Conservation (phyloP, 345 rosid genomes). For the Draba incana region DNA sequence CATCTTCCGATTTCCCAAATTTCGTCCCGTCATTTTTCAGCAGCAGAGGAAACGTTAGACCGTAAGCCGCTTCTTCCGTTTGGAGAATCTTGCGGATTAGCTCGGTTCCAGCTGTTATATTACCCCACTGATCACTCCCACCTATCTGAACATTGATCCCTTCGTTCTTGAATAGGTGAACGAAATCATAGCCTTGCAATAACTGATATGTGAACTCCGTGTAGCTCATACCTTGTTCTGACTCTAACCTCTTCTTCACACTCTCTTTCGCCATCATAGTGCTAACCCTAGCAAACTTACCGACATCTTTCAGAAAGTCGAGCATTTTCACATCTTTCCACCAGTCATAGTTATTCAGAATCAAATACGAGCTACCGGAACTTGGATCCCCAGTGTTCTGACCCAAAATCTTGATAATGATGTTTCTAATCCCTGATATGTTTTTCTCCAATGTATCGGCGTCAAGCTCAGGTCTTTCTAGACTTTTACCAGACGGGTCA, state of each 20-base stretch:
- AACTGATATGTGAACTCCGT: conserved; percentile 94
- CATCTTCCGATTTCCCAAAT: conserved; percentile 97
- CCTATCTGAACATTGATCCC: conserved; percentile 91
- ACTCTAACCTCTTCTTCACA: conserved; percentile 88
- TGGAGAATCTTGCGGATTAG: conserved; percentile 78
- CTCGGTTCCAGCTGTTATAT: conserved; percentile 92
- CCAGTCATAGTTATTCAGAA: conserved; percentile 92
- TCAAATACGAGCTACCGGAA: conserved; percentile 41
- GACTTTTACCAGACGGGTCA: conserved; percentile 93
- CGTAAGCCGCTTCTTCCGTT: conserved; percentile 70
- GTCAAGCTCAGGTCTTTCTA: conserved; percentile 91
- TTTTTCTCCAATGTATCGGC: conserved; percentile 57
- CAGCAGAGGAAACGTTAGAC: conserved; percentile 87
- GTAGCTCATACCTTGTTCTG: conserved; percentile 95
- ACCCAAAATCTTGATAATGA: conserved; percentile 52
- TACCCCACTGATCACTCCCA: conserved; percentile 99
- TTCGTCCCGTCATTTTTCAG: conserved; percentile 89
- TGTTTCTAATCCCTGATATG: conserved; percentile 55
- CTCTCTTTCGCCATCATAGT: conserved; percentile 89
- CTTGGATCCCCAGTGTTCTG: conserved; percentile 4
- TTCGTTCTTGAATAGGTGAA: conserved; percentile 65
- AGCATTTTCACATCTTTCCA: conserved; percentile 84
- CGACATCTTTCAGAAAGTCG: conserved; percentile 81
- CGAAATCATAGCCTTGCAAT: conserved; percentile 87
- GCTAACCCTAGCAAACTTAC: conserved; percentile 83